Evolutionary conservation across 1,284 basidiomycete genomes (phyloP).

Genomic region (Abortiporus biennis): DNA sequence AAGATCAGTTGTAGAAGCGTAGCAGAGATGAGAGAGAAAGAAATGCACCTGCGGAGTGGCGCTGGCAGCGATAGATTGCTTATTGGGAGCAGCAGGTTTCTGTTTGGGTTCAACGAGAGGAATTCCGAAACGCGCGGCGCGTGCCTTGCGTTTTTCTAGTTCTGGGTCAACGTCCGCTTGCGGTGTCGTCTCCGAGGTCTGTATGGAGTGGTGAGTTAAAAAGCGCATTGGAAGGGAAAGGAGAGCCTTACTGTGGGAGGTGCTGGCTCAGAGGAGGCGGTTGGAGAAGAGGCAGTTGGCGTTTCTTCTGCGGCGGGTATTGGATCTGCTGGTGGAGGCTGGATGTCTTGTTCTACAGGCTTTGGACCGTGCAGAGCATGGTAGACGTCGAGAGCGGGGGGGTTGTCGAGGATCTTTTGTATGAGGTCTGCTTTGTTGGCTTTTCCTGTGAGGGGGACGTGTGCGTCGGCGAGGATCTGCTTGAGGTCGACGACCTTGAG

Average conservation of each 20-base stretch:
- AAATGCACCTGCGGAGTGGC: not conserved
- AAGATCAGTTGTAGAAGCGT: not conserved
- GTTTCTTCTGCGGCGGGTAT: not conserved
- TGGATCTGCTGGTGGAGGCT: not conserved
- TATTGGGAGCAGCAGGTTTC: constrained; percentile 7
- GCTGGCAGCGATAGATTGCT: constrained; percentile 1
- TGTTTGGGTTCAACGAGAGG: constrained; percentile 40
- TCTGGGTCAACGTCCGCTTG: constrained; percentile 27
- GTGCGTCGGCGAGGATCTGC: constrained; percentile 50
- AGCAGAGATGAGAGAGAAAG: not conserved
- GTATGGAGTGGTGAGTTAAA: not conserved
- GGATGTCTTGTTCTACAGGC: not conserved
- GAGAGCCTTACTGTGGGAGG: not conserved
- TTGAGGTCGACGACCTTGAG: constrained; percentile 71
- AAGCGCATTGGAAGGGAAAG: not conserved
- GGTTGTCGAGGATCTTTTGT: constrained; percentile 47
- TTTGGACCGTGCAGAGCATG: constrained; percentile 17
- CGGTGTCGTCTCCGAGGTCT: not conserved
- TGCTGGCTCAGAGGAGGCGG: constrained; percentile 6
- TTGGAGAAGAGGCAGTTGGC: not conserved
- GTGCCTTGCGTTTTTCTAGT: constrained; percentile 49
- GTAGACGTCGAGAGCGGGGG: constrained; percentile 45
- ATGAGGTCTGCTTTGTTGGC: constrained; percentile 66
- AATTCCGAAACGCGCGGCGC: constrained; percentile 67
- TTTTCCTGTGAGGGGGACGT: constrained; percentile 42